These are phyloP conservation scores for Ustilago nuda DNA, from an alignment of 1,284 basidiomycete species.

Conservation along the genomic window DNA sequence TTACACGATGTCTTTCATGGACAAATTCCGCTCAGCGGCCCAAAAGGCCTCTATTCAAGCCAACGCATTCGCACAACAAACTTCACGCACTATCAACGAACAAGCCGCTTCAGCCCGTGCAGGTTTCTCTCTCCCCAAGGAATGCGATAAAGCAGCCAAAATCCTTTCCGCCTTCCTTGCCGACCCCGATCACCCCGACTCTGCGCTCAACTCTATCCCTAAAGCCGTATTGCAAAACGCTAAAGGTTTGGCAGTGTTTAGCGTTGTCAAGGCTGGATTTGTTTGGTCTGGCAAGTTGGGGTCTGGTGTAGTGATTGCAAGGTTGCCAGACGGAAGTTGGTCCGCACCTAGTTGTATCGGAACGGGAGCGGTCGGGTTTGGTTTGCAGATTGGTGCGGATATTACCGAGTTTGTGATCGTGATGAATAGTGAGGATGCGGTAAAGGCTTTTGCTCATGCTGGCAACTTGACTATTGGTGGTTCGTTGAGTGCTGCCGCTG, in stretches of 20 bases:
- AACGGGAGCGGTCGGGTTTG: constrained; percentile 90
- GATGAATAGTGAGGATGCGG: constrained; percentile 94
- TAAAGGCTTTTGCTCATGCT: constrained; percentile 91
- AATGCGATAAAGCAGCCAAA: constrained; percentile 82
- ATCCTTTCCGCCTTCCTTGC: constrained; percentile 91
- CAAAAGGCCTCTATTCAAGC: constrained; percentile 76
- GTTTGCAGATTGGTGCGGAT: constrained; percentile 83
- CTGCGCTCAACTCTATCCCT: constrained; percentile 93
- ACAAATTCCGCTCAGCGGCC: constrained; percentile 83
- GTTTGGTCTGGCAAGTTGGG: constrained; percentile 96
- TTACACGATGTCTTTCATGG: constrained; percentile 74
- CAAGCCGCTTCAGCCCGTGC: constrained; percentile 60
- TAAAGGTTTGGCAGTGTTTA: constrained; percentile 88
- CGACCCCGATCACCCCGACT: constrained; percentile 86
- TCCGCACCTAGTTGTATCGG: constrained; percentile 96
- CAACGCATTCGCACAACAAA: constrained; percentile 63
- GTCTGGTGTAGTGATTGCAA: constrained; percentile 91
- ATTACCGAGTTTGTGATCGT: constrained; percentile 79
- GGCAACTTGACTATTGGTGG: constrained; percentile 95
- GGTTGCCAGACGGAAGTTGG: constrained; percentile 95
- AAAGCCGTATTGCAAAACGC: constrained; percentile 91
- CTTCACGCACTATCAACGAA: constrained; percentile 53
- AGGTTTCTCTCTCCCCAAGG: constrained; percentile 66
- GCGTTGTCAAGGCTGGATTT: constrained; percentile 85
- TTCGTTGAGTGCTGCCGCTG: constrained; percentile 63